A percentile compares a stretch with the other conserved stretches of the same genome.
Conservation (phyloP, 345 rosid genomes). For the Orychophragmus violaceus region DNA sequence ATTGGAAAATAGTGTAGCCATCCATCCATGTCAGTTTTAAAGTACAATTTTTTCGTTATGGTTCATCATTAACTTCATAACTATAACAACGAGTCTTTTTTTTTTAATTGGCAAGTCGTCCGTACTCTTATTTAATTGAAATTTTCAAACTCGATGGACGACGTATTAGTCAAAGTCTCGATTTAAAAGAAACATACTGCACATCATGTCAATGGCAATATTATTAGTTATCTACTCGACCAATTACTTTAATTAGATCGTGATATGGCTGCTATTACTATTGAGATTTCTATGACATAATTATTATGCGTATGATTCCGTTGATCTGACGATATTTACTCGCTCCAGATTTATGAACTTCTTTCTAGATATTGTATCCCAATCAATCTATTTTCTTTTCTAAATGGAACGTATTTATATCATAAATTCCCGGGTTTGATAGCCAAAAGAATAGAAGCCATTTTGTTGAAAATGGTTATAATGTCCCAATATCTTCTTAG, state of each 20-base stretch:
- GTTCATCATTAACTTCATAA: slow-evolving; percentile 12
- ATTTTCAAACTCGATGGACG: slow-evolving; percentile 15
- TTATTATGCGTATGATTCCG: background rate
- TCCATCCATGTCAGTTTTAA: slow-evolving; percentile 12
- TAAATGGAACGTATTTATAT: background rate
- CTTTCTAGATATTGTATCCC: background rate
- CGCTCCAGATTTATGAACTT: background rate
- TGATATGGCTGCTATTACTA: background rate
- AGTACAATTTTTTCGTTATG: slow-evolving; percentile 19
- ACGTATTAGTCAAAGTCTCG: slow-evolving; percentile 27
- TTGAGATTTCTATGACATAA: slow-evolving; percentile 7
- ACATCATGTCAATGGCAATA: slow-evolving; percentile 5
- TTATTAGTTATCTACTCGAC: background rate
- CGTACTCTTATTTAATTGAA: background rate
- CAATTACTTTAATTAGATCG: background rate
- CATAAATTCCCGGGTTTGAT: background rate
- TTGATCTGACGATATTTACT: slow-evolving; percentile 3
- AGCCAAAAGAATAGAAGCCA: background rate
- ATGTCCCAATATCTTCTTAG: background rate
- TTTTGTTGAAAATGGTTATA: background rate
- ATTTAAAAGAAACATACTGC: slow-evolving; percentile 13
- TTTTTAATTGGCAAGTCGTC: background rate
- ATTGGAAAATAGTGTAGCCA: background rate
- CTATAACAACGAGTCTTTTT: background rate
- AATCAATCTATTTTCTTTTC: background rate